Percentiles rank a stretch among this genome's conserved stretches.
Evolutionary conservation across 768 basidiomycete genomes (phyloP).

Genomic region (Lactarius evosmus): DNA sequence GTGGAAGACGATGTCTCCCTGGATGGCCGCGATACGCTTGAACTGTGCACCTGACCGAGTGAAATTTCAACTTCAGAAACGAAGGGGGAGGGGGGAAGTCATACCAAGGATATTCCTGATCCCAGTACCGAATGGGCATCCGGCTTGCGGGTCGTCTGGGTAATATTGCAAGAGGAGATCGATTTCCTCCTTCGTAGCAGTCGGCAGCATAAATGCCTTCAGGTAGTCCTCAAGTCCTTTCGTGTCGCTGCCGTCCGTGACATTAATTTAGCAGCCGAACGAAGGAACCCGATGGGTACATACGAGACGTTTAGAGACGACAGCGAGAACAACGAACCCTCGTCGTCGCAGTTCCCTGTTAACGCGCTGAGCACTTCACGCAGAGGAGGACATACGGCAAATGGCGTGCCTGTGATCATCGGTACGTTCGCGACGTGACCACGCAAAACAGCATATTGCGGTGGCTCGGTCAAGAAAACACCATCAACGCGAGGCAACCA

Average conservation of each 20-base stretch:
- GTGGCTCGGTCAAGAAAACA: constrained; percentile 29
- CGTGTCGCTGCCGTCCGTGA: constrained; percentile 5
- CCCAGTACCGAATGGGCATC: constrained; percentile 31
- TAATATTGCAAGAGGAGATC: constrained; percentile 25
- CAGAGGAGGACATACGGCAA: neutral
- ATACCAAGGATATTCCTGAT: neutral
- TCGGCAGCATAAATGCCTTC: constrained; percentile 19
- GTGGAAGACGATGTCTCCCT: constrained; percentile 24
- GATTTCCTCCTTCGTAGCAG: neutral
- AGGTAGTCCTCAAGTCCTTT: neutral
- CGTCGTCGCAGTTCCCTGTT: constrained; percentile 25
- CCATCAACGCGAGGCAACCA: constrained; percentile 30
- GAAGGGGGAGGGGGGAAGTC: neutral
- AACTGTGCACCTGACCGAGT: constrained; percentile 21
- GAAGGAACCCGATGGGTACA: neutral
- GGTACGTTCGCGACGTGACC: constrained; percentile 30
- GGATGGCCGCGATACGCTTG: constrained; percentile 29
- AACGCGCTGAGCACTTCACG: neutral
- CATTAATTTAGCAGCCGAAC: neutral
- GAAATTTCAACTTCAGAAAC: neutral
- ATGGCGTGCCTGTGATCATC: constrained; percentile 22
- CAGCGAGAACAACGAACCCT: constrained; percentile 24
- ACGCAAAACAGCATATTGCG: constrained; percentile 22
- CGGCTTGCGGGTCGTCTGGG: constrained; percentile 27
- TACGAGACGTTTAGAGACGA: constrained; percentile 23